phyloP scores from a whole-genome alignment of 306 rosid genomes.

The Medicago ruthenica region DNA sequence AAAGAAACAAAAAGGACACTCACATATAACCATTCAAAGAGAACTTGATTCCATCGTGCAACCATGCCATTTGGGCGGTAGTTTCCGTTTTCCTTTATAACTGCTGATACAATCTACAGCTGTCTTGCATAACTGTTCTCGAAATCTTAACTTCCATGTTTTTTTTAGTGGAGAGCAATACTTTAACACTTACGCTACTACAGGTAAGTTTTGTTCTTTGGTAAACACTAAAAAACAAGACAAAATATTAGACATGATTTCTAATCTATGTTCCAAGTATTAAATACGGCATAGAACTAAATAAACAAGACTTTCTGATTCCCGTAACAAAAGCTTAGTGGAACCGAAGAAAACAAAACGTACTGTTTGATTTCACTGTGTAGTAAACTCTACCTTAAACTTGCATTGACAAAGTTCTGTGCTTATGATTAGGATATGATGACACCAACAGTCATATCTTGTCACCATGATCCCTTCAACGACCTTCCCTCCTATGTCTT shows the following conservation, averaged over 20 bases:
- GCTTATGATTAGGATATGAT: conserved; percentile 20
- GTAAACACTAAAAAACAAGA: neutral
- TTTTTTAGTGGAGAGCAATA: neutral
- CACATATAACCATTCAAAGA: neutral
- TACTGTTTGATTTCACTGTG: neutral
- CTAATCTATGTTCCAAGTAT: neutral
- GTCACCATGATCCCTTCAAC: conserved; percentile 42
- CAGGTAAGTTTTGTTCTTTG: neutral
- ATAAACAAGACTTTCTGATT: conserved; percentile 4
- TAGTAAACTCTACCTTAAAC: conserved; percentile 3
- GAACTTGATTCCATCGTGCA: neutral
- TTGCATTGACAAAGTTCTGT: conserved; percentile 9
- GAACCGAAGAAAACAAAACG: neutral
- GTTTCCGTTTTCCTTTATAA: neutral
- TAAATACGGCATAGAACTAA: neutral
- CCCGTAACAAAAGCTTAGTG: neutral
- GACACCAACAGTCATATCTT: conserved; percentile 45
- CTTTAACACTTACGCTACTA: neutral
- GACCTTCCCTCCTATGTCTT: conserved; percentile 53
- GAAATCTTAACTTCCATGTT: neutral
- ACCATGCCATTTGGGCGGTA: neutral
- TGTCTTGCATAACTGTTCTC: neutral
- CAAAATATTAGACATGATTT: neutral
- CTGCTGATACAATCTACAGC: neutral
- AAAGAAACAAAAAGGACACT: neutral